These are phyloP conservation scores for Oryza longistaminata DNA, from an alignment of 176 grass and related monocot genomes.

Conservation along the genomic window DNA sequence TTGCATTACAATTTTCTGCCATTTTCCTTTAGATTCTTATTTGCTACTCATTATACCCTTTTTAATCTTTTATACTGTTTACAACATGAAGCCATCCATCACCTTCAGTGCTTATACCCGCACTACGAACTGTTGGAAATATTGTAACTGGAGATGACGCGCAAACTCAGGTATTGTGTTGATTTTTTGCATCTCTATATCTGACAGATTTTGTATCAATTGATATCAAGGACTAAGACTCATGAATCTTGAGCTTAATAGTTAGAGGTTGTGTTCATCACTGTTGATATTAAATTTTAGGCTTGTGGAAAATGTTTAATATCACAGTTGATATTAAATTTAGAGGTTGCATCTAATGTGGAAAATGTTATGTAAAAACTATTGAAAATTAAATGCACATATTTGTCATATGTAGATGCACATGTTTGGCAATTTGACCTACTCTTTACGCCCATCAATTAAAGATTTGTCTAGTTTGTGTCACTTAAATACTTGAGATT, in stretches of 20 bases:
- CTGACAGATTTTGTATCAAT: neutral
- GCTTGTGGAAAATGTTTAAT: neutral
- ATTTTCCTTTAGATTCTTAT: neutral
- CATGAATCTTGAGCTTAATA: constrained; percentile 12
- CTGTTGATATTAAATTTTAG: neutral
- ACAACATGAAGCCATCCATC: constrained; percentile 85
- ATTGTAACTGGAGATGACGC: constrained; percentile 98
- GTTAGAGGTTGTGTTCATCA: neutral
- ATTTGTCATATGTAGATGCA: neutral
- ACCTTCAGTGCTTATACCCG: constrained; percentile 94
- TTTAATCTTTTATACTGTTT: neutral
- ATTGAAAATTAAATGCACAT: neutral
- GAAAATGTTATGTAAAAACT: neutral
- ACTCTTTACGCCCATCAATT: neutral
- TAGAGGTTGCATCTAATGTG: neutral
- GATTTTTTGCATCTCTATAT: constrained; percentile 3
- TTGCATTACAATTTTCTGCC: neutral
- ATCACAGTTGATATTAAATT: neutral
- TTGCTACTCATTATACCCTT: neutral
- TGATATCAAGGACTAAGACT: neutral
- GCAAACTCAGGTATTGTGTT: constrained; percentile 66
- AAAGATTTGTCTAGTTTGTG: neutral
- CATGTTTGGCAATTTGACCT: neutral
- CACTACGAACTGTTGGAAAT: constrained; percentile 93
- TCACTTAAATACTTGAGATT: neutral